phyloP scores from a whole-genome alignment of 495 filamentous ascomycete species.

The Hyaloscypha finlandica region DNA sequence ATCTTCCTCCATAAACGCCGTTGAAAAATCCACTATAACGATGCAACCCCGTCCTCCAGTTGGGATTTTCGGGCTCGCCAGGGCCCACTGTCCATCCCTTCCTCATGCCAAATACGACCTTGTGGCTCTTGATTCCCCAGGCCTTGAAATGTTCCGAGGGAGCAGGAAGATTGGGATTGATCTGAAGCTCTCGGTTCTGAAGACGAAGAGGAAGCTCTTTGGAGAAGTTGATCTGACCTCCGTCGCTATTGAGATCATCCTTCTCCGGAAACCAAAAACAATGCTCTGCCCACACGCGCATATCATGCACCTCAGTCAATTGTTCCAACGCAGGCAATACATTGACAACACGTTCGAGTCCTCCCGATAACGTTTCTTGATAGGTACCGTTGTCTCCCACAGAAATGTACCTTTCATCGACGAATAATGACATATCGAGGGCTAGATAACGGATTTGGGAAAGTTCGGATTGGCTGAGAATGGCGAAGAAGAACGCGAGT shows the following conservation, averaged over 20 bases:
- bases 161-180: neutral
- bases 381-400: too few relatives aligned
- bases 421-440: neutral
- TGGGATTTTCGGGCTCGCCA: too few relatives aligned
- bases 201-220: neutral
- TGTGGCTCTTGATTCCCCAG: neutral
- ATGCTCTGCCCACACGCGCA: neutral
- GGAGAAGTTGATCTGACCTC: neutral
- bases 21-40: too few relatives aligned
- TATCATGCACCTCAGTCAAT: neutral
- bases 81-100: neutral
- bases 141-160: neutral
- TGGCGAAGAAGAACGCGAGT: neutral
- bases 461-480: neutral
- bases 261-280: neutral
- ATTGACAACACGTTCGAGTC: neutral
- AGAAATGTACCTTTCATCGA: neutral
- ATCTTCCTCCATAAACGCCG: too few relatives aligned
- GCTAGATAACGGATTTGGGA: slow-evolving; percentile 8
- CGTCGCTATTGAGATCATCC: neutral
- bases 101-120: neutral
- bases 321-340: neutral
- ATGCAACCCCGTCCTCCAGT: too few relatives aligned
- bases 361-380: too few relatives aligned
- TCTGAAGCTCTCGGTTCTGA: neutral